These are phyloP conservation scores for Aspergillus brunneoviolaceus DNA, from an alignment of 2,329 filamentous ascomycete genomes.

Conservation along the genomic window DNA sequence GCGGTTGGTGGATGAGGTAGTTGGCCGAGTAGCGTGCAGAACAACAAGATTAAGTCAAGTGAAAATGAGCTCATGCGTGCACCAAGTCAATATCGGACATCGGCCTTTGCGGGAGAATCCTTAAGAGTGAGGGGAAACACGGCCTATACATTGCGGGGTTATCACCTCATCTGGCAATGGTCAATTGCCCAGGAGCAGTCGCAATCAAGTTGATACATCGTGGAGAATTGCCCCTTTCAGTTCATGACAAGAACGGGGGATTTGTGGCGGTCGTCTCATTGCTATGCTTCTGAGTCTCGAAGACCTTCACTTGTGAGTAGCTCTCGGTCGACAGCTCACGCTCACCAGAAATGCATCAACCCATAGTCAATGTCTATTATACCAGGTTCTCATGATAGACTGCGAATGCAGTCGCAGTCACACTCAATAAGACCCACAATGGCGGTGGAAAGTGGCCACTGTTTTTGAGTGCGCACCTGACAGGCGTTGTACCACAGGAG, in stretches of 20 bases:
- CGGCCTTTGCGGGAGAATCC: background rate
- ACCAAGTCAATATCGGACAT: background rate
- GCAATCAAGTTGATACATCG: background rate
- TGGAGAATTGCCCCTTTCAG: background rate
- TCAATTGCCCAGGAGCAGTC: background rate
- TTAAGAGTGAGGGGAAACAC: background rate
- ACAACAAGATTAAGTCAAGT: background rate
- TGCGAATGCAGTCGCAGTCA: background rate
- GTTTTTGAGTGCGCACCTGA: background rate
- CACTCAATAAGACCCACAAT: background rate
- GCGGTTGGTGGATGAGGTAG: background rate
- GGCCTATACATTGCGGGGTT: background rate
- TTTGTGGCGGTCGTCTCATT: background rate
- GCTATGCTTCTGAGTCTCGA: background rate
- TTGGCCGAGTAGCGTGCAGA: background rate
- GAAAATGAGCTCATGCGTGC: background rate
- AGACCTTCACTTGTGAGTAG: background rate
- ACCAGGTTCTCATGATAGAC: background rate
- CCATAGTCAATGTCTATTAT: too few relatives aligned
- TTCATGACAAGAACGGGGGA: background rate
- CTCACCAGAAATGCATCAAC: background rate
- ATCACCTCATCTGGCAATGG: background rate
- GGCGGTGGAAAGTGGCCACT: background rate
- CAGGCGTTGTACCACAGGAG: background rate
- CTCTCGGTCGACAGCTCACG: background rate